Percentiles rank a stretch among this genome's conserved stretches.
These are phyloP conservation scores for Aspergillus melleus DNA, from an alignment of 2,329 filamentous ascomycete species.

Conservation along the genomic window DNA sequence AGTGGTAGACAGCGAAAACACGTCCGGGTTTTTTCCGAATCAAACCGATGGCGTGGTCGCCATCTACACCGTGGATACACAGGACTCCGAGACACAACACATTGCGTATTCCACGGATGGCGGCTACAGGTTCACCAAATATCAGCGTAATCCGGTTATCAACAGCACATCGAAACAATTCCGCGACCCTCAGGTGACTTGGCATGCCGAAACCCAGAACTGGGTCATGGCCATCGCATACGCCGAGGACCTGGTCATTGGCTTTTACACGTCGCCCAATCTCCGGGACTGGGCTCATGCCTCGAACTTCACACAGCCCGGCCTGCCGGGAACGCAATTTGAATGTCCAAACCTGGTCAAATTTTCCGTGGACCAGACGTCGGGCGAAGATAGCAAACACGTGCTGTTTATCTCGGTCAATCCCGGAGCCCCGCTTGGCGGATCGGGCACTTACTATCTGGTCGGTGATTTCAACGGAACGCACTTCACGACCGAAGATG, in stretches of 20 bases:
- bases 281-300: slow-evolving; percentile 59
- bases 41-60: slow-evolving; percentile 65
- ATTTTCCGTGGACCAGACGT: slow-evolving; percentile 47
- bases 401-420: slow-evolving; percentile 33
- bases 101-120: slow-evolving; percentile 64
- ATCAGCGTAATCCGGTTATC: slow-evolving; percentile 62
- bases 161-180: slow-evolving; percentile 57
- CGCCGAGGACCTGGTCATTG: slow-evolving; percentile 56
- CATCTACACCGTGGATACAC: slow-evolving; percentile 51
- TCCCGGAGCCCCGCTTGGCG: slow-evolving; percentile 37
- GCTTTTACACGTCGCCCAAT: slow-evolving; percentile 62
- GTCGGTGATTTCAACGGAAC: slow-evolving; percentile 54
- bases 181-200: slow-evolving; percentile 66
- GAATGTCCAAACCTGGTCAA: slow-evolving; percentile 65
- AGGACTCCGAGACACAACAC: slow-evolving; percentile 51
- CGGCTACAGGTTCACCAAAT: slow-evolving; percentile 63
- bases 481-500: slow-evolving; percentile 44
- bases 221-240: slow-evolving; percentile 63
- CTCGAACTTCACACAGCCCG: slow-evolving; percentile 59
- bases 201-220: slow-evolving; percentile 50
- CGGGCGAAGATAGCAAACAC: slow-evolving; percentile 17
- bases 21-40: slow-evolving; percentile 64
- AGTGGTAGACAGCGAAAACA: slow-evolving; percentile 63
- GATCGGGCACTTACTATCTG: slow-evolving; percentile 50
- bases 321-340: slow-evolving; percentile 57